Evolutionary conservation across 352 stramenopile species (phyloP).

Genomic region (Pythium rhizo-oryzae): DNA sequence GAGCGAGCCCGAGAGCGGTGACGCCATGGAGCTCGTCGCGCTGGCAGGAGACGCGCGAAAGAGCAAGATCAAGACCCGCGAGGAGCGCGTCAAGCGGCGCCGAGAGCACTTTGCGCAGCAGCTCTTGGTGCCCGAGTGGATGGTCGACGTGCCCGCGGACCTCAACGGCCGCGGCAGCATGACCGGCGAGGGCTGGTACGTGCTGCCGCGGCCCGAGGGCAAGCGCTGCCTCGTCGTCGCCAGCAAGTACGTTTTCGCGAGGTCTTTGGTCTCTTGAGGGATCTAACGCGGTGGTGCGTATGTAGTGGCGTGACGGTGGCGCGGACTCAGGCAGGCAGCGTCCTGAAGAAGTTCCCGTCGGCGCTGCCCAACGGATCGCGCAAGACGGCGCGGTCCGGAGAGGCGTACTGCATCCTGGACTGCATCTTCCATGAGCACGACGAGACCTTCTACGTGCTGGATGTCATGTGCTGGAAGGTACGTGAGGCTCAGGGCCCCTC

Average conservation of each 20-base stretch:
- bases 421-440: slow-evolving; percentile 92
- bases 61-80: slow-evolving; percentile 65
- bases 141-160: slow-evolving; percentile 83
- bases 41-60: slow-evolving; percentile 1
- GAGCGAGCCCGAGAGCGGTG: slow-evolving; percentile 14
- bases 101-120: slow-evolving; percentile 81
- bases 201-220: slow-evolving; percentile 90
- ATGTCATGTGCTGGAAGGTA: slow-evolving; percentile 94
- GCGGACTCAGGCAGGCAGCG: slow-evolving; percentile 71
- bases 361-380: slow-evolving; percentile 79
- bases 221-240: slow-evolving; percentile 90
- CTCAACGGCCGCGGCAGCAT: slow-evolving; percentile 79
- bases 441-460: slow-evolving; percentile 91
- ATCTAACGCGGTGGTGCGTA: not conserved
- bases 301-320: slow-evolving; percentile 79
- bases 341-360: slow-evolving; percentile 89
- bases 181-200: slow-evolving; percentile 87
- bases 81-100: slow-evolving; percentile 76
- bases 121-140: slow-evolving; percentile 90
- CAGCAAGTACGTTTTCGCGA: slow-evolving; percentile 53
- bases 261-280: not conserved
- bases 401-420: slow-evolving; percentile 91
- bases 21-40: slow-evolving; percentile 30
- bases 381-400: slow-evolving; percentile 67
- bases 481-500: not conserved